phyloP scores from a whole-genome alignment of 179 eudicot species.

The Vitellaria paradoxa region DNA sequence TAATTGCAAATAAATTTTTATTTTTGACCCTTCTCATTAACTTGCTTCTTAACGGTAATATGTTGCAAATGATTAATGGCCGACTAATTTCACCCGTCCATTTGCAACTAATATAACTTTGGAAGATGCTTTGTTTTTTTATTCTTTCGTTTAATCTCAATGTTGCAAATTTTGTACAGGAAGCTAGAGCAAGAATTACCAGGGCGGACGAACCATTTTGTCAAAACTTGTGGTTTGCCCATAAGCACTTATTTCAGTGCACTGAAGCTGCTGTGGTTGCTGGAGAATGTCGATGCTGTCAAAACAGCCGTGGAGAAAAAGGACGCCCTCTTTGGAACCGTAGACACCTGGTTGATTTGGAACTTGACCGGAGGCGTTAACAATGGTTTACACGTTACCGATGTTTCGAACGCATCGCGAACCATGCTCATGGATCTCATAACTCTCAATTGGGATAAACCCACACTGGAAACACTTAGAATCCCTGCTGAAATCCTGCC shows the following conservation, averaged over 20 bases:
- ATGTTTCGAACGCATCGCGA: constrained; percentile 90
- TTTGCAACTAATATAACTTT: neutral
- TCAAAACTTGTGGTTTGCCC: constrained; percentile 82
- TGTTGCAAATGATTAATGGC: neutral
- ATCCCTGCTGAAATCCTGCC: constrained; percentile 65
- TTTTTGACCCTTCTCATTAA: too few species aligned
- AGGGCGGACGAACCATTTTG: constrained; percentile 92
- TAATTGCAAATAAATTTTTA: too few species aligned
- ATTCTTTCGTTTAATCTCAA: neutral
- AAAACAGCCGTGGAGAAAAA: constrained; percentile 62
- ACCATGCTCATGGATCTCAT: constrained; percentile 94
- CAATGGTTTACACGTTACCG: constrained; percentile 79
- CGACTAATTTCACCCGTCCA: neutral
- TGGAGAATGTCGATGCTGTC: constrained; percentile 79
- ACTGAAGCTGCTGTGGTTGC: constrained; percentile 73
- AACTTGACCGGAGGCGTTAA: constrained; percentile 81
- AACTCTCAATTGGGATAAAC: constrained; percentile 71
- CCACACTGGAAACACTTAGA: constrained; percentile 53
- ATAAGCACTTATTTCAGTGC: constrained; percentile 98
- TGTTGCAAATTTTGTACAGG: constrained; percentile 36
- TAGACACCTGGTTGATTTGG: constrained; percentile 96
- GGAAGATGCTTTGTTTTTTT: neutral
- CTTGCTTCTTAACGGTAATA: too few species aligned
- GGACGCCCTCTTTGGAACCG: constrained; percentile 94
- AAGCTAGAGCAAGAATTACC: constrained; percentile 72